phyloP scores from a whole-genome alignment of 495 filamentous ascomycete genomes.

The Massariosphaeria phaeospora region DNA sequence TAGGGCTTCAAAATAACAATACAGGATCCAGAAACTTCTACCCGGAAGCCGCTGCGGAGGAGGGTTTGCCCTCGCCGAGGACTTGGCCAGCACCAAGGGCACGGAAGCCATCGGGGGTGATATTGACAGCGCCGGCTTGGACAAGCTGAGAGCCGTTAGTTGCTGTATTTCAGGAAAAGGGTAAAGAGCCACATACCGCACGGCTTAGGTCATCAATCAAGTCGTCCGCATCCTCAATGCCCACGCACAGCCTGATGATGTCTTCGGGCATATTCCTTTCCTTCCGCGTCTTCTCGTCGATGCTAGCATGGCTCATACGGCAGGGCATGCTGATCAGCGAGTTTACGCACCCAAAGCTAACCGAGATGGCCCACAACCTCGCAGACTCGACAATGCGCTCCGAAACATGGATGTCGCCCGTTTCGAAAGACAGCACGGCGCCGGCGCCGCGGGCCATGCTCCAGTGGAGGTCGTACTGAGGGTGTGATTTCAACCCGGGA shows the following conservation, averaged over 20 bases:
- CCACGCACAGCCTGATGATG: constrained; percentile 89
- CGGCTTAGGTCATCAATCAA: constrained; percentile 86
- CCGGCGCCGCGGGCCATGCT: constrained; percentile 90
- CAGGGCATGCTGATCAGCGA: constrained; percentile 98
- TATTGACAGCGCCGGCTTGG: constrained; percentile 84
- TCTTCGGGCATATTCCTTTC: constrained; percentile 94
- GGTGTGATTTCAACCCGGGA: constrained; percentile 86
- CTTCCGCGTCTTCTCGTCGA: constrained; percentile 85
- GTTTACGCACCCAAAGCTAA: constrained; percentile 97
- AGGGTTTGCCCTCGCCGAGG: background rate
- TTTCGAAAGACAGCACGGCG: constrained; percentile 93
- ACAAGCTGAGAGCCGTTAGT: constrained; percentile 83
- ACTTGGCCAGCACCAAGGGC: constrained; percentile 15
- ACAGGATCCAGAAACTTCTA: background rate
- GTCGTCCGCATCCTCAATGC: constrained; percentile 91
- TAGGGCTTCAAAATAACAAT: background rate
- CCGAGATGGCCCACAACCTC: constrained; percentile 86
- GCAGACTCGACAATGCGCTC: constrained; percentile 93
- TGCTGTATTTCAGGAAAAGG: too few relatives aligned
- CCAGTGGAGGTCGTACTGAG: constrained; percentile 93
- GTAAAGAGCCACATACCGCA: constrained; percentile 60
- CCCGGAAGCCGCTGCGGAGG: background rate
- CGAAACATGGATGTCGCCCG: constrained; percentile 71
- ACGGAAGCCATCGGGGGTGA: constrained; percentile 64
- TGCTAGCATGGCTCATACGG: constrained; percentile 98